Percentiles rank a stretch among this genome's conserved stretches.
These are phyloP conservation scores for Penicillium malachiteum DNA, from an alignment of 495 filamentous ascomycete genomes.

Conservation along the genomic window DNA sequence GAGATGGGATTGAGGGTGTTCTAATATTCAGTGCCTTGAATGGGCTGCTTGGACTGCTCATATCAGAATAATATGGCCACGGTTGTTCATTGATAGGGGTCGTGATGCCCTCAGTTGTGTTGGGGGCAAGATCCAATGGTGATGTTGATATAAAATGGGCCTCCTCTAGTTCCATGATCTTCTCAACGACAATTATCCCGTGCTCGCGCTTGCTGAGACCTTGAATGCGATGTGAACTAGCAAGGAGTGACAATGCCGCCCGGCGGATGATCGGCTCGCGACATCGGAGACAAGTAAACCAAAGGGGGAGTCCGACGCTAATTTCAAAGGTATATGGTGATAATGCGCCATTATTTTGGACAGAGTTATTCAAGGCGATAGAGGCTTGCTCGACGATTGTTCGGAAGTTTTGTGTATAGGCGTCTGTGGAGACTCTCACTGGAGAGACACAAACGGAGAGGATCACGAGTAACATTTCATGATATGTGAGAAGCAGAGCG, in stretches of 20 bases:
- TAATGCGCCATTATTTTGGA: slow-evolving; percentile 19
- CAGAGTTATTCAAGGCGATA: slow-evolving; percentile 16
- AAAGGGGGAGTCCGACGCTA: slow-evolving; percentile 34
- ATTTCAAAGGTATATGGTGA: slow-evolving; percentile 42
- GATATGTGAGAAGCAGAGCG: slow-evolving; percentile 24
- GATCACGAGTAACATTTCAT: slow-evolving; percentile 28
- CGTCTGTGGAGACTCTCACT: slow-evolving; percentile 21
- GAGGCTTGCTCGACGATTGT: slow-evolving; percentile 30
- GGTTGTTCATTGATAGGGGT: not conserved
- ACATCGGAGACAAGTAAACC: slow-evolving; percentile 32
- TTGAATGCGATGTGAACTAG: slow-evolving; percentile 27
- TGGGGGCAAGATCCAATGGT: not conserved
- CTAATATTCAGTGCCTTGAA: not conserved
- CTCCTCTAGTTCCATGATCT: slow-evolving; percentile 34
- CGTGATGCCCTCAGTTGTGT: not conserved
- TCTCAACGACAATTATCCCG: slow-evolving; percentile 15
- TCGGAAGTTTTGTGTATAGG: slow-evolving; percentile 25
- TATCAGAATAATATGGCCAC: not conserved
- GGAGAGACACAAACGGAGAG: slow-evolving; percentile 14
- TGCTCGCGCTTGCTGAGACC: slow-evolving; percentile 27
- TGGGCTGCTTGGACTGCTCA: not conserved
- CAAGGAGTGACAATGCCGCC: slow-evolving; percentile 26
- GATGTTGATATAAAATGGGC: slow-evolving; percentile 5
- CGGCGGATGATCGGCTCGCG: slow-evolving; percentile 32
- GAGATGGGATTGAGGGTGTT: not conserved